These are phyloP conservation scores for Metschnikowia amazonensis DNA, from an alignment of 805 yeast genomes.

Conservation along the genomic window DNA sequence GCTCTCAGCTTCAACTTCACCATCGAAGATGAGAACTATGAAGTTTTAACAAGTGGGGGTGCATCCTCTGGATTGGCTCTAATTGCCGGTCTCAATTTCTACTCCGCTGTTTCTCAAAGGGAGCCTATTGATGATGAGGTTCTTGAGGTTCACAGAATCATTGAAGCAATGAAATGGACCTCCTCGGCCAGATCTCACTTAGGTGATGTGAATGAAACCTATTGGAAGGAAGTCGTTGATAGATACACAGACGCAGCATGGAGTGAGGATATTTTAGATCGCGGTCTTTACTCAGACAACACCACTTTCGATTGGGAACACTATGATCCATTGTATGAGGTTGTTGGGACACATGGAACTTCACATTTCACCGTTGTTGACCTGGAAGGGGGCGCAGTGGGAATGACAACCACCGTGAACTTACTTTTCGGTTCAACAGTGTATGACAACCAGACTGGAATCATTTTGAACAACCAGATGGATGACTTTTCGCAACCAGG, in stretches of 20 bases:
- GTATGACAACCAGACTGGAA: slow-evolving; percentile 77
- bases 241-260: slow-evolving; percentile 52
- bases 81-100: slow-evolving; percentile 65
- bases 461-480: slow-evolving; percentile 86
- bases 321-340: slow-evolving; percentile 75
- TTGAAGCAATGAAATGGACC: slow-evolving; percentile 94
- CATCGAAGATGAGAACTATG: slow-evolving; percentile 17
- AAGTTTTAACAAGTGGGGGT: slow-evolving; percentile 53
- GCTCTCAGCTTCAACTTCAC: slow-evolving; percentile 22
- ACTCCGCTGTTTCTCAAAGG: slow-evolving; percentile 31
- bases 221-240: slow-evolving; percentile 25
- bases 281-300: slow-evolving; percentile 47
- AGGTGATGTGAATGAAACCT: slow-evolving; percentile 56
- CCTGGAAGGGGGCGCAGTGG: slow-evolving; percentile 67
- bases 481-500: slow-evolving; percentile 85
- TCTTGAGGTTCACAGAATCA: slow-evolving; percentile 57
- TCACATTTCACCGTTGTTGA: slow-evolving; percentile 84
- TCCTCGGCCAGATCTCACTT: slow-evolving; percentile 80
- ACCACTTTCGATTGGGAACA: slow-evolving; percentile 64
- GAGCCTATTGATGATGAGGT: slow-evolving; percentile 15
- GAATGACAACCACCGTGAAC: slow-evolving; percentile 87
- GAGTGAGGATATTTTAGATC: slow-evolving; percentile 45
- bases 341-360: slow-evolving; percentile 85
- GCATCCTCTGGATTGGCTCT: slow-evolving; percentile 84
- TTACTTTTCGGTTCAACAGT: slow-evolving; percentile 78